Base-by-base conservation (phyloP, 169 alveolate genomes). In the Cryptosporidium andersoni region DNA sequence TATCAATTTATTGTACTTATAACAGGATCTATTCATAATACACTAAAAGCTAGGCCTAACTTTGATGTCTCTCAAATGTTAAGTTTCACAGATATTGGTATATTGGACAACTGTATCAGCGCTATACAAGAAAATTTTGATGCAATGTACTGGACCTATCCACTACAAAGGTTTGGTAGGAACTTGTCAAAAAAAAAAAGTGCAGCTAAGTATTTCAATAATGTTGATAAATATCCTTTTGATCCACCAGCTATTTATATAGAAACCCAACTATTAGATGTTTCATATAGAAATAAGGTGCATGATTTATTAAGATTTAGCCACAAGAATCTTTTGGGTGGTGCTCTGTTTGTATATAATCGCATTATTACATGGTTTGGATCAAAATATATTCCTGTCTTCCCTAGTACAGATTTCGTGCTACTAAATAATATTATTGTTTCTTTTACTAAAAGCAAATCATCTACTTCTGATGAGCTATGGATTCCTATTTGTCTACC, bases 401-500 rank as follows among this genome's bases (percentile, higher is more conserved):
- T 74, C 25, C 85, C 85, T n/a, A 45, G 74, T 3, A 74, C 85
- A 42, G 85, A 74, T 5, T 58, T 74, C 37, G 55, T 68, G 11
- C 52, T 74, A 42, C 14, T 74, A 55, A 74, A 58, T 16, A 74
- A 74, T 45, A 74, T 74, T 56, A 39, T 63, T 45, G 16, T 55
- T 1, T 25, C 62, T 3, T 62, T 74, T 16, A 34, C 34, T 36
- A 64, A 34, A 5, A 74, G 47, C 2, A 58, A 74, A 12, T 40
- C 12, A 14, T 36, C 85, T 7, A 34, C 25, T 7, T 58, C 51
- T 39, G 48, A 74, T 45, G 85, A 74, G 60, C 60, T 74, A 14
- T 74, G 85, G 85, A 47, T 74, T 12, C 85, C 85, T 45, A 74
- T 74, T 45, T 74, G 85, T 16, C 49, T 74, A 6, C 85, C 85